Evolutionary conservation across 2,329 filamentous ascomycete genomes (phyloP).

Genomic region (Apiospora sp.): DNA sequence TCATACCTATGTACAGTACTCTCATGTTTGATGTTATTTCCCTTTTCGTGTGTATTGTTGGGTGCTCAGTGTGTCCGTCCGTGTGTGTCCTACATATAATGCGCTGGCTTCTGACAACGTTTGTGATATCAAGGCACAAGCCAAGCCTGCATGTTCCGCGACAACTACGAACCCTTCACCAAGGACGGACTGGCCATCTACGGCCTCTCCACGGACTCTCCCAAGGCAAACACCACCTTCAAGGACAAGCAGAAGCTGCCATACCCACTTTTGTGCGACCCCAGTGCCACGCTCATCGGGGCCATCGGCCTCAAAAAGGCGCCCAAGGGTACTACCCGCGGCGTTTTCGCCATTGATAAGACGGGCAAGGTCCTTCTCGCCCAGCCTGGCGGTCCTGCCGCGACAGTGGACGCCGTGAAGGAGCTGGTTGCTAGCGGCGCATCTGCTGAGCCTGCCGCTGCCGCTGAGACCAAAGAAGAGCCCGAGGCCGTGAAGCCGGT

Average conservation of each 20-base stretch:
- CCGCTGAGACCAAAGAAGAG: conserved; percentile 34
- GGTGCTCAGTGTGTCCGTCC: not conserved
- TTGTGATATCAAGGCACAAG: conserved; percentile 73
- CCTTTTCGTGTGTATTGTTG: not conserved
- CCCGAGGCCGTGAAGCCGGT: conserved; percentile 28
- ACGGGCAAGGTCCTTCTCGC: conserved; percentile 79
- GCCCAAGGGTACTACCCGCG: conserved; percentile 81
- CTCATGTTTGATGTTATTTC: not conserved
- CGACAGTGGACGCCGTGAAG: conserved; percentile 79
- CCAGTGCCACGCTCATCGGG: conserved; percentile 74
- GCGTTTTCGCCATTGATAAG: conserved; percentile 89
- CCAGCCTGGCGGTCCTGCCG: conserved; percentile 78
- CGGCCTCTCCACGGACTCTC: conserved; percentile 85
- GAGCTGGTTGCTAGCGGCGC: conserved; percentile 64
- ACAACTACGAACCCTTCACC: conserved; percentile 79
- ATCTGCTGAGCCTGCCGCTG: conserved; percentile 29
- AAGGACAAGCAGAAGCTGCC: conserved; percentile 89
- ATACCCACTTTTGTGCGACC: conserved; percentile 89
- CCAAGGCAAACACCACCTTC: conserved; percentile 93
- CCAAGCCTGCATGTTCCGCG: conserved; percentile 93
- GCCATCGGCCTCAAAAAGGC: conserved; percentile 91
- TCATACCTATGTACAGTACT: conserved; percentile 18
- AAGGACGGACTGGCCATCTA: conserved; percentile 85
- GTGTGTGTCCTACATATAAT: not conserved
- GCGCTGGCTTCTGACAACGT: conserved; percentile 14